These are phyloP conservation scores for Phaseolus coccineus DNA, from an alignment of 331 rosid species.

Conservation along the genomic window DNA sequence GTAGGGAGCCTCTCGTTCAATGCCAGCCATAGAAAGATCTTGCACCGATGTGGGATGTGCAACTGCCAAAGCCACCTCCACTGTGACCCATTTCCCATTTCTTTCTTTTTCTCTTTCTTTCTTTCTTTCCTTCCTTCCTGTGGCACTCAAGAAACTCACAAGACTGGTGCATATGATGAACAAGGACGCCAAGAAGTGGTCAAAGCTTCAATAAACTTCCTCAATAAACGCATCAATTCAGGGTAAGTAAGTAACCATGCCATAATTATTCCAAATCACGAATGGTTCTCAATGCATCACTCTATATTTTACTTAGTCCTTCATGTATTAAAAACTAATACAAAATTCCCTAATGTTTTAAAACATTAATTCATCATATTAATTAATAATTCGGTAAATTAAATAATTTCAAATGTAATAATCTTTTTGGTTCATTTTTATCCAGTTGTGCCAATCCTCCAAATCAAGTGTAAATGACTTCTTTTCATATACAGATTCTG, in stretches of 20 bases:
- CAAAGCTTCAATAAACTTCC: background rate
- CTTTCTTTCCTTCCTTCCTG: background rate
- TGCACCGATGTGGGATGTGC: conserved; percentile 34
- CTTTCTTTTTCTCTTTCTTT: background rate
- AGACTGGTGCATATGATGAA: background rate
- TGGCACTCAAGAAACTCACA: background rate
- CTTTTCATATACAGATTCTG: too few relatives aligned
- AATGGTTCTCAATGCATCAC: too few relatives aligned
- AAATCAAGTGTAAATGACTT: too few relatives aligned
- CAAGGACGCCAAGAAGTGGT: background rate
- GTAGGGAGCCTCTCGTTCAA: conserved; percentile 26
- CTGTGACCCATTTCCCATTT: background rate
- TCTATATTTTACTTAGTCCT: too few relatives aligned
- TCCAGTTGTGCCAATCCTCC: too few relatives aligned
- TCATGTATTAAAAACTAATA: too few relatives aligned
- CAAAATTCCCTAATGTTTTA: too few relatives aligned
- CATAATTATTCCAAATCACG: background rate
- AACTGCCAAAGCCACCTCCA: conserved; percentile 39
- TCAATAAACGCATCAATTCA: conserved; percentile 15
- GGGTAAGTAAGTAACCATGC: background rate
- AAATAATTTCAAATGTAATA: too few relatives aligned
- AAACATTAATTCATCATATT: too few relatives aligned
- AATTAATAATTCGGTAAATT: too few relatives aligned
- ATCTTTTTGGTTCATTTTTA: too few relatives aligned
- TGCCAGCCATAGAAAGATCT: conserved; percentile 30